Evolutionary conservation across 768 basidiomycete genomes (phyloP).

Genomic region (Panus rudis): DNA sequence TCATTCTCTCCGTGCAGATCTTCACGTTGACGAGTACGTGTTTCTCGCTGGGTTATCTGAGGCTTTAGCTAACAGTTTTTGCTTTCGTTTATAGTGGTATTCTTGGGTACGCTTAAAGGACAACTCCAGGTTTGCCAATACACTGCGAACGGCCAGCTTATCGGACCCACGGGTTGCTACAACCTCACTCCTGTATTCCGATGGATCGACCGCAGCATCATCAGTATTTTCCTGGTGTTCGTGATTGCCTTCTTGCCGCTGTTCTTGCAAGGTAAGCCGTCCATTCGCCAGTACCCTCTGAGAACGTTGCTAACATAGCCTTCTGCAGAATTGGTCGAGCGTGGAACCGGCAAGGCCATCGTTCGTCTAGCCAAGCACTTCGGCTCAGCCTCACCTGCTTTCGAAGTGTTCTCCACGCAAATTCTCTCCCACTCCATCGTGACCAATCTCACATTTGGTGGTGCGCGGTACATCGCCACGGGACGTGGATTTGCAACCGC

Average conservation of each 20-base stretch:
- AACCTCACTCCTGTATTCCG: slow-evolving; percentile 88
- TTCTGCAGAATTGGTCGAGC: slow-evolving; percentile 80
- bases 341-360: slow-evolving; percentile 88
- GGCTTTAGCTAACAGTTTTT: slow-evolving; percentile 11
- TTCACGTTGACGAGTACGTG: slow-evolving; percentile 86
- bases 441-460: slow-evolving; percentile 95
- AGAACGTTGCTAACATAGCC: slow-evolving; percentile 12
- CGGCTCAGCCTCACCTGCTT: slow-evolving; percentile 86
- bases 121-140: slow-evolving; percentile 77
- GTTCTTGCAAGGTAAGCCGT: slow-evolving; percentile 79
- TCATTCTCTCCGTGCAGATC: slow-evolving; percentile 93
- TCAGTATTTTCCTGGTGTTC: slow-evolving; percentile 98
- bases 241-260: slow-evolving; percentile 93
- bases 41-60: slow-evolving; percentile 1
- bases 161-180: slow-evolving; percentile 86
- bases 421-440: slow-evolving; percentile 97
- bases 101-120: slow-evolving; percentile 87
- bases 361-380: slow-evolving; percentile 93
- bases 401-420: slow-evolving; percentile 97
- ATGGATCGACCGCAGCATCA: slow-evolving; percentile 95
- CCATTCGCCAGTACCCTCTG: background rate
- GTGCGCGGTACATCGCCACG: slow-evolving; percentile 97
- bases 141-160: slow-evolving; percentile 59
- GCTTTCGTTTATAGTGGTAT: slow-evolving; percentile 61
- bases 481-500: slow-evolving; percentile 98